Evolutionary conservation across 78 protist species (phyloP), one percentile per base, ranked within the genome.

Genomic region (Dictyostelium intermedium): DNA sequence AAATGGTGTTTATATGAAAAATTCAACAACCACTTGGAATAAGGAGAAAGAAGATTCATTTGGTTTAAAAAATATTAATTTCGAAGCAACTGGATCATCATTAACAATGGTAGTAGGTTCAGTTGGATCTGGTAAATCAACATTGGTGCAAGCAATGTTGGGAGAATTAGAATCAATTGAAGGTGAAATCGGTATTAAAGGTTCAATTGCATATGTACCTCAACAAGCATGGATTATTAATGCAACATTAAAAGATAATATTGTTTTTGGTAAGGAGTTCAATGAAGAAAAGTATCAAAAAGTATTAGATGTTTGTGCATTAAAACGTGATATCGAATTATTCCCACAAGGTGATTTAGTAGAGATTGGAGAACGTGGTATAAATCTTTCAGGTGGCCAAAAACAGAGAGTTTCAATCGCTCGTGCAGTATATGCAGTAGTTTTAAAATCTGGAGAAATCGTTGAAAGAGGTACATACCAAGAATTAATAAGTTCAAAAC

Each of bases 341-440:
- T 83, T 98, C 61, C 92, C 96, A 16, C 87, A 72, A 5, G 99
- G 99, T 41, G 99, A 99, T 87, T 20, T 25, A 83, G 97, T 98
- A 1, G 98, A 94, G 83, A 97, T 98, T 73, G 99, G 99, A 32
- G 99, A 98, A 92, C 60, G 97, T 13, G 95, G 97, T 98, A 86
- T 94, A 83, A 30, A 98, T 97, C 41, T 98, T 96, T 23, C 92
- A 2, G 99, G 99, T 34, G 99, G 99, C 37, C 99, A 99, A 96
- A 98, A 99, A 96, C 98, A 92, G 61, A 93, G 99, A 23, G 96
- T 99, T 16, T 69, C 97, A 34, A 80, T 99, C 5, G 99, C 99
- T 9, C 95, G 97, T 6, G 98, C 97, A 11, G 93, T 97, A 69
- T 96, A 97, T 9, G 45, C 35, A 30, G 25, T 91, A 2, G 97